Base-by-base conservation (phyloP, 331 rosid genomes). In the Telfairia occidentalis region DNA sequence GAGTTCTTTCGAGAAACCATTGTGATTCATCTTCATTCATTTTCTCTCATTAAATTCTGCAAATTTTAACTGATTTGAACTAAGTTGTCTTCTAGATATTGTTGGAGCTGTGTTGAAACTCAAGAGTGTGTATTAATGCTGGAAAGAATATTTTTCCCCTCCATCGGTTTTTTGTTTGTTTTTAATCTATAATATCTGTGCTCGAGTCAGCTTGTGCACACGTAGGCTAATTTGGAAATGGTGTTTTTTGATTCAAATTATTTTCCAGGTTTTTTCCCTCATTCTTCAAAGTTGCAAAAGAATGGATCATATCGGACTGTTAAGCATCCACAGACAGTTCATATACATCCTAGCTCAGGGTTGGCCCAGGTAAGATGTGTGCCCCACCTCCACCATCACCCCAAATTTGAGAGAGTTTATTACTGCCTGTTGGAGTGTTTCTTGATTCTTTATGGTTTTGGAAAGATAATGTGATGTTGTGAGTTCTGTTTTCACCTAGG, bases 281-380 rank as follows among this genome's bases (percentile, higher is more conserved):
- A 95, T 59, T 84, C 97, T 15, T 90, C 90, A 5, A 84, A 83
- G 74, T 76, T 92, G 75, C 97, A 95, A 75, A 91, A 94, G 88
- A 88, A 82, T 77, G 99, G 97, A 63, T 84, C 93, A 50, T 95
- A 95, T 75, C 83, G 93, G 55, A 90, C 96, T 0, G 82, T 90
- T 7, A 95, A 90, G 79, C 93, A 85, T 78, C 92, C 89, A 0
- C 94, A 90, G 83, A 90, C 96, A 30, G 98, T 95, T 77, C 87
- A 95, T 76, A 90, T 95, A 87, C 98, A 95, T 73, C 97, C 98
- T 38, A 95, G 97, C 84, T 88, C 96, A 3, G 97, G 98, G 74
- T 80, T 95, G 50, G 85, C 96, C 35, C 93, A 91, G 89, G 98
- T 90, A 84, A 59, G 35, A 9, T 34, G 49, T 59, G 34, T 23